Base-by-base conservation (phyloP, 176 grass and related monocot genomes). In the Lolium multiflorum region DNA sequence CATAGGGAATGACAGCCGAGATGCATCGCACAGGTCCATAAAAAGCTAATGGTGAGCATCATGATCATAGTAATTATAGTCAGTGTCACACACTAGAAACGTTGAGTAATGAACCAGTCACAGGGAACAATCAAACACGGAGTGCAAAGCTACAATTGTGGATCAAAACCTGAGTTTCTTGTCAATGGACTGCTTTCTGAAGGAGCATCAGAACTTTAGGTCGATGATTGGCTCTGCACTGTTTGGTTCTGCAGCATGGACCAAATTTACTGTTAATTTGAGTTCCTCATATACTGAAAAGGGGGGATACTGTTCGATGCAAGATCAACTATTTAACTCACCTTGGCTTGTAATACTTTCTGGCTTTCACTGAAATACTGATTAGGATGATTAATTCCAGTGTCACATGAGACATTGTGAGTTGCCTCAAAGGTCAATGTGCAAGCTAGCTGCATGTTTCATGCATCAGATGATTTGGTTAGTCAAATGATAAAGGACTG, bases 311-410 rank as follows among this genome's bases (percentile, higher is more conserved):
- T 3, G 15, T 54, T n/a, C 24, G 2, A 31, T 47, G 46, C 58
- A 74, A 28, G 78, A 81, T 76, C 37, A 85, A 55, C 68, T 56
- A 44, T 43, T 70, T 50, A 55, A 82, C 82, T 78, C 67, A 99
- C 97, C 86, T 91, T 94, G 15, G 57, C 83, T 57, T 89, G 84
- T 28, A 91, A 56, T 48, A 91, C 50, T 91, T 99, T 99, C 83
- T 86, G 94, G 69, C 97, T 96, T 76, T 92, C 84, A 22, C 89
- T 92, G 81, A 99, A 94, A 90, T 93, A 99, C 39, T 99, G 97
- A 85, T 99, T 99, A 78, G 97, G 97, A 93, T 99, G 97, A 77
- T 99, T 99, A 69, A 99, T 96, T 64, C 97, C 97, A 28, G 82
- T 90, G 80, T 96, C 97, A 81, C 94, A 99, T 12, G 97, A 90